Evolutionary conservation across 73 alveolate genomes (phyloP).

Genomic region (Paramecium pentaurelia): DNA sequence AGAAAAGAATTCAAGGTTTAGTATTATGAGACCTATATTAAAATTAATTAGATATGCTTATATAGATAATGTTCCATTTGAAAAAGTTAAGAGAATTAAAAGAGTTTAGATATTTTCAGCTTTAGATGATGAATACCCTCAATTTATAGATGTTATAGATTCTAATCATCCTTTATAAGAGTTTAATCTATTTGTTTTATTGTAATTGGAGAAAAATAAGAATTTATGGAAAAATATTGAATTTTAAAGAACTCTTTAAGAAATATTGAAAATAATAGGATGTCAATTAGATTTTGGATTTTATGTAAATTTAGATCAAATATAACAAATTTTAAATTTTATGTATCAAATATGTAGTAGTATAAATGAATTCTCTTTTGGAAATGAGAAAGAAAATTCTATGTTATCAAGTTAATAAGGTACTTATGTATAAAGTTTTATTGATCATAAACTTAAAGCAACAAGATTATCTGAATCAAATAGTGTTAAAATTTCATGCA

Average conservation of each 20-base stretch:
- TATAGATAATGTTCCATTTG: not conserved
- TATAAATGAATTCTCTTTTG: not conserved
- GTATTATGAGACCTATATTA: not conserved
- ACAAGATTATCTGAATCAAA: not conserved
- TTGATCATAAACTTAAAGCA: not conserved
- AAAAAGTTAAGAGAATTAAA: not conserved
- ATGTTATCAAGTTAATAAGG: not conserved
- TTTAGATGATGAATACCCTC: not conserved
- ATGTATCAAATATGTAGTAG: not conserved
- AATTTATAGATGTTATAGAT: not conserved
- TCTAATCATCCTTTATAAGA: not conserved
- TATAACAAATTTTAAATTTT: not conserved
- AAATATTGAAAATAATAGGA: not conserved
- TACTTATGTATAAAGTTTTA: not conserved
- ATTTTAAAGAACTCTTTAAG: not conserved
- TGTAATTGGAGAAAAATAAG: not conserved
- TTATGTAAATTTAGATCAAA: not conserved
- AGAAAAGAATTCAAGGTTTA: not conserved
- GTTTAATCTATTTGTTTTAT: not conserved
- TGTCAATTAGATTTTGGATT: not conserved
- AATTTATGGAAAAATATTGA: not conserved
- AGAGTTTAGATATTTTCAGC: not conserved
- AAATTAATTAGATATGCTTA: not conserved
- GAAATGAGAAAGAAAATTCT: not conserved
- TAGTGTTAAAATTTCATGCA: not conserved